Base-by-base conservation (phyloP, 768 basidiomycete genomes). In the Boletus vinaceobasis region DNA sequence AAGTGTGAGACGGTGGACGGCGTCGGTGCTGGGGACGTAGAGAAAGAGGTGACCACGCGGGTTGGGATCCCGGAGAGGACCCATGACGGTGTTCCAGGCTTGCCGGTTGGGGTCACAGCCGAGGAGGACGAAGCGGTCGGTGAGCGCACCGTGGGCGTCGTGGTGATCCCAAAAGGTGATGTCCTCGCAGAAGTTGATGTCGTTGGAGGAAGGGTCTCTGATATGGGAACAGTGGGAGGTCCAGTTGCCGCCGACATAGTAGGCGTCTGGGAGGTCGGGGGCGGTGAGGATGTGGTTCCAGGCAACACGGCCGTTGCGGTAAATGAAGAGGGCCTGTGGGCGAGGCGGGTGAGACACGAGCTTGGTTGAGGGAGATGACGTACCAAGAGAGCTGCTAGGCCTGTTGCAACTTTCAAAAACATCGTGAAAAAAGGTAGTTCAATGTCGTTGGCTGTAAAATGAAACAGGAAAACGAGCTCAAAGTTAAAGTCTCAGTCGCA, bases 11-110 rank as follows among this genome's bases (percentile, higher is more conserved):
- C 73, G 78, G 23, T 73, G 71, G 1, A 78, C 69, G 40, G 65
- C 59, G 10, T 60, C 36, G 9, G 58, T 62, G 7, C 27, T 29
- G 7, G 65, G 59, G 53, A 68, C 65, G 60, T 85, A 79, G 5
- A 87, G 44, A 80, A 87, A 90, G 23, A 90, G 71, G 4, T 76
- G 72, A 0, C 86, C 88, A n/a, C 67, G 77, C 5, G 83, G 80
- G 5, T 70, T 61, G 2, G 88, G 85, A 60, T 88, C 70, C 1
- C 57, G 67, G 46, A 90, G 64, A 7, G 88, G 88, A 0, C 88
- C 88, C 83, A 87, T 83, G 43, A 77, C 88, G 7, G 87, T 88
- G 64, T 90, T 90, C 88, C 88, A 90, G 27, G 75, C 66, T 57
- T 77, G 77, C 69, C 75, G 77, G 48, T 62, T 68, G 3, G 75